A percentile compares a stretch with the other conserved stretches of the same genome.
phyloP scores from a whole-genome alignment of 192 early-diverging fungal species.

The Rhizophagus prolifer region DNA sequence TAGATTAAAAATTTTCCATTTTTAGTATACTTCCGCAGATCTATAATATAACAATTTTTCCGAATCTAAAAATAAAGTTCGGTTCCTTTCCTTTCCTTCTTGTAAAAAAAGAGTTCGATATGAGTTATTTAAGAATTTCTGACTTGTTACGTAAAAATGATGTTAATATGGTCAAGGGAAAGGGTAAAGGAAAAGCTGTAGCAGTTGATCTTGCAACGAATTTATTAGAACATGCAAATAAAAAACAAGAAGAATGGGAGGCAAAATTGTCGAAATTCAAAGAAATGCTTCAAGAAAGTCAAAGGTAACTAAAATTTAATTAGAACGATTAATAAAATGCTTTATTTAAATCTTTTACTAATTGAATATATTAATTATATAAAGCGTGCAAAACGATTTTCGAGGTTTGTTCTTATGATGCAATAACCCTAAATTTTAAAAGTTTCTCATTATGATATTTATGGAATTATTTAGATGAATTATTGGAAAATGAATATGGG shows the following conservation, averaged over 20 bases:
- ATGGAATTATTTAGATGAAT: neutral
- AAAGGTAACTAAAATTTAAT: conserved; percentile 1
- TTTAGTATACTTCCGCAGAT: too few relatives aligned
- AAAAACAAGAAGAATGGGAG: conserved; percentile 10
- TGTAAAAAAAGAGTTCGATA: too few relatives aligned
- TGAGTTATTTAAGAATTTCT: conserved; percentile 7
- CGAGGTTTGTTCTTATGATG: neutral
- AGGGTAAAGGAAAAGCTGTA: conserved; percentile 26
- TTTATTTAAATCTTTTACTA: neutral
- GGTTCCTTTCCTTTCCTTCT: too few relatives aligned
- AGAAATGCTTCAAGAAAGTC: conserved; percentile 16
- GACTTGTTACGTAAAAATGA: conserved; percentile 3
- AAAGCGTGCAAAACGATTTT: neutral
- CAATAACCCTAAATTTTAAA: neutral
- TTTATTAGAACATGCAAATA: conserved; percentile 13
- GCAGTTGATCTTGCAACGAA: neutral
- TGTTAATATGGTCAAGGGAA: neutral
- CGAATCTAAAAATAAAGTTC: too few relatives aligned
- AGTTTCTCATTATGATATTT: neutral
- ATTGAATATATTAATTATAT: neutral
- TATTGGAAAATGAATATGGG: conserved; percentile 20
- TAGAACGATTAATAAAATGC: neutral
- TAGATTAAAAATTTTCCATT: too few relatives aligned
- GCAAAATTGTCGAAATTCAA: conserved; percentile 8
- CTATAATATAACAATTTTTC: too few relatives aligned